Evolutionary conservation across 768 basidiomycete species (phyloP).

Genomic region (Lentinus tigrinus): DNA sequence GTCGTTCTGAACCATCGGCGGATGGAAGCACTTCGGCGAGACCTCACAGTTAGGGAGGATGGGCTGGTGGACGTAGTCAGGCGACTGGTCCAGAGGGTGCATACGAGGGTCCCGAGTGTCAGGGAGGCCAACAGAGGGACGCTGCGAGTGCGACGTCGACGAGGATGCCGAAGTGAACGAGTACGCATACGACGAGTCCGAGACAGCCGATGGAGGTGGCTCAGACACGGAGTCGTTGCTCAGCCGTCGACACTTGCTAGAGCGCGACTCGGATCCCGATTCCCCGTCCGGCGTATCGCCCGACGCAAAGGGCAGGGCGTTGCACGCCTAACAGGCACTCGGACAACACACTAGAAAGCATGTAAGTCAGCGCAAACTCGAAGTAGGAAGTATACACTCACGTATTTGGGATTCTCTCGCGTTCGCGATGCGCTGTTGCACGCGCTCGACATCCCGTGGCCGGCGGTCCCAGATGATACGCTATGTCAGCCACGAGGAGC

Average conservation of each 20-base stretch:
- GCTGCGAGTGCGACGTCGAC: slow-evolving; percentile 55
- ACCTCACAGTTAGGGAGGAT: slow-evolving; percentile 62
- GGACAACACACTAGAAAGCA: too few relatives aligned
- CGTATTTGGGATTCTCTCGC: too few relatives aligned
- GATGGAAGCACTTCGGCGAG: slow-evolving; percentile 67
- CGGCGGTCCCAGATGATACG: too few relatives aligned
- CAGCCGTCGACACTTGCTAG: slow-evolving; percentile 70
- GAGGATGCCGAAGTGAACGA: slow-evolving; percentile 57
- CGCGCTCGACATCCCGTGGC: too few relatives aligned
- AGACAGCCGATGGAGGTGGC: slow-evolving; percentile 60
- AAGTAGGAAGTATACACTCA: too few relatives aligned
- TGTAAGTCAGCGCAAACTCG: too few relatives aligned
- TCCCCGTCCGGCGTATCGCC: slow-evolving; percentile 45
- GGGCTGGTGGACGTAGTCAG: slow-evolving; percentile 63
- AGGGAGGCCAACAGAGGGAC: slow-evolving; percentile 63
- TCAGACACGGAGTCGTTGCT: slow-evolving; percentile 53
- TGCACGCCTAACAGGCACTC: too few relatives aligned
- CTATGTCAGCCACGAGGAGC: too few relatives aligned
- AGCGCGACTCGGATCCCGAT: slow-evolving; percentile 36
- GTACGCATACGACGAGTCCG: slow-evolving; percentile 60
- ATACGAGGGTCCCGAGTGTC: slow-evolving; percentile 78
- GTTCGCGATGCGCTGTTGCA: too few relatives aligned
- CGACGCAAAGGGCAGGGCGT: slow-evolving; percentile 54
- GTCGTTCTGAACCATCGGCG: slow-evolving; percentile 57
- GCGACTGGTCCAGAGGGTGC: slow-evolving; percentile 55